Percentiles rank a stretch among this genome's conserved stretches.
These are phyloP conservation scores for Colletotrichum phormii DNA, from an alignment of 2,329 filamentous ascomycete species.

Conservation along the genomic window DNA sequence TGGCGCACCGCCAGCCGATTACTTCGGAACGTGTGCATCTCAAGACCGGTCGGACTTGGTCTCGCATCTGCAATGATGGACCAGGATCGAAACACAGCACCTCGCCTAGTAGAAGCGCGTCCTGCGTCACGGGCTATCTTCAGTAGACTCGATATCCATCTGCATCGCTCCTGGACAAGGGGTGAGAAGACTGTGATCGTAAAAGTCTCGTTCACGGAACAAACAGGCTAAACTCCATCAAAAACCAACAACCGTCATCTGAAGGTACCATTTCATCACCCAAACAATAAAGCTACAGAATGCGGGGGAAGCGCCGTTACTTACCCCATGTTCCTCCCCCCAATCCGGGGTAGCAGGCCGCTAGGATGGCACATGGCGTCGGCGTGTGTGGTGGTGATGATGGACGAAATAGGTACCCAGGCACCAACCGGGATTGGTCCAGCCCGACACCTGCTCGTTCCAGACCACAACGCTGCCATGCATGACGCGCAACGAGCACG, in stretches of 20 bases:
- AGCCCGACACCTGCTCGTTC: not conserved
- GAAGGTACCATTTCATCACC: not conserved
- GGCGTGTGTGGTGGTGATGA: not conserved
- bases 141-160: not conserved
- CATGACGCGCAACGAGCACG: not conserved
- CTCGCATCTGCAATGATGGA: not conserved
- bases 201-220: not conserved
- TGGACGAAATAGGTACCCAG: not conserved
- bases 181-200: not conserved
- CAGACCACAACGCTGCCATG: not conserved
- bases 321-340: not conserved
- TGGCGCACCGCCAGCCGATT: not conserved
- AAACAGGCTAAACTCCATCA: not conserved
- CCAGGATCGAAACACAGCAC: not conserved
- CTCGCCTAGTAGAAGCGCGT: not conserved
- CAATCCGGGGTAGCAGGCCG: not conserved
- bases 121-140: not conserved
- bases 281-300: not conserved
- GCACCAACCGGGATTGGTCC: not conserved
- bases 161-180: not conserved
- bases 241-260: not conserved
- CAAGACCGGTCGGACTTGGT: not conserved
- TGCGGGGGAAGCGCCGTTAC: not conserved
- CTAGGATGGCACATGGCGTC: not conserved
- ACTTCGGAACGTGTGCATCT: not conserved